These are phyloP conservation scores for Lenzites betulinus DNA, from an alignment of 768 basidiomycete species.

Conservation along the genomic window DNA sequence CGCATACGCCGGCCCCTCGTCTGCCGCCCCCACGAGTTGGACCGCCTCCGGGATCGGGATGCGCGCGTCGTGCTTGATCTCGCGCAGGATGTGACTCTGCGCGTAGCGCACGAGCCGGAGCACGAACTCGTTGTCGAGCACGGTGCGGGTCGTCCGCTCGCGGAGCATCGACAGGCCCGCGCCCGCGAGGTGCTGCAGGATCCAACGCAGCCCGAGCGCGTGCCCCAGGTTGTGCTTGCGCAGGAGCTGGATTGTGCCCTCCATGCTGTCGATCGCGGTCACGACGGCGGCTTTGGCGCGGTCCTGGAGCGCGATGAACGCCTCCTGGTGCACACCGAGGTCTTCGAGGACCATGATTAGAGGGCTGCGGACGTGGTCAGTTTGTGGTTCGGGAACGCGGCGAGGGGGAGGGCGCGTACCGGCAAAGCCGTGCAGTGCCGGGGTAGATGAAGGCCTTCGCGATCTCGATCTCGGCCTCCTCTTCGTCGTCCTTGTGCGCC, in stretches of 20 bases:
- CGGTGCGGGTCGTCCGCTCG: slow-evolving; percentile 1
- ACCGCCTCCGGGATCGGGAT: slow-evolving; percentile 71
- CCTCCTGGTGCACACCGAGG: slow-evolving; percentile 56
- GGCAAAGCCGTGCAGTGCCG: slow-evolving; percentile 66
- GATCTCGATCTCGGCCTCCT: slow-evolving; percentile 68
- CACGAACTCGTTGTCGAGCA: slow-evolving; percentile 24
- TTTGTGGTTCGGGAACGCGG: neutral
- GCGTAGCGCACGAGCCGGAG: slow-evolving; percentile 33
- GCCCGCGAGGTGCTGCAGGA: slow-evolving; percentile 50
- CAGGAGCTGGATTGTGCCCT: slow-evolving; percentile 50
- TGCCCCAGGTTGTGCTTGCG: slow-evolving; percentile 46
- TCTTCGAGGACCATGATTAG: slow-evolving; percentile 80
- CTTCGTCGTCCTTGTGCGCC: slow-evolving; percentile 41
- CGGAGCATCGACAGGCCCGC: slow-evolving; percentile 22
- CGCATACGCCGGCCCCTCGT: slow-evolving; percentile 74
- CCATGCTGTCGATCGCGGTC: slow-evolving; percentile 59
- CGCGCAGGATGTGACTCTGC: slow-evolving; percentile 67
- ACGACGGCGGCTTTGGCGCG: slow-evolving; percentile 54
- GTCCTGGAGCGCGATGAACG: slow-evolving; percentile 64
- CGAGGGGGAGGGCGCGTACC: slow-evolving; percentile 42
- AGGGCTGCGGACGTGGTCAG: slow-evolving; percentile 44
- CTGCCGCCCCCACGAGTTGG: slow-evolving; percentile 78
- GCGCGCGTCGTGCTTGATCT: slow-evolving; percentile 75
- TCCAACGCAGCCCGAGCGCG: slow-evolving; percentile 49
- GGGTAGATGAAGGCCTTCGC: slow-evolving; percentile 62